Evolutionary conservation across 2,329 filamentous ascomycete species (phyloP).

Genomic region (Colletotrichum godetiae): DNA sequence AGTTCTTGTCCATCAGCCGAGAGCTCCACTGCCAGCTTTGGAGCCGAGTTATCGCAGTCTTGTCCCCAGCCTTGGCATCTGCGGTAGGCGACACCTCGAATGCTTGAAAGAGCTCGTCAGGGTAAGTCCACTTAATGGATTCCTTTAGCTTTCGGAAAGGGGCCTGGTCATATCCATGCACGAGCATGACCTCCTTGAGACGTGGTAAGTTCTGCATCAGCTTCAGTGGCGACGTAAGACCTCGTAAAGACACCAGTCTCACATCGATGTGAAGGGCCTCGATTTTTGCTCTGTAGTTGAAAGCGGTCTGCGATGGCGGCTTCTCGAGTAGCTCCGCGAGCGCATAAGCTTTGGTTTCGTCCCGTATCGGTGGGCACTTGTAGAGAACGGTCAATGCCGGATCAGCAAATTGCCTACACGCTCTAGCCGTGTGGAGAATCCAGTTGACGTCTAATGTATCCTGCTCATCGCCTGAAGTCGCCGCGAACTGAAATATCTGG

Average conservation of each 20-base stretch:
- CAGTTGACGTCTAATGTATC: slow-evolving; percentile 61
- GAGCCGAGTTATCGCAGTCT: slow-evolving; percentile 50
- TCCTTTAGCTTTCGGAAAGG: slow-evolving; percentile 71
- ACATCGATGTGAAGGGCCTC: slow-evolving; percentile 77
- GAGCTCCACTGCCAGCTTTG: slow-evolving; percentile 72
- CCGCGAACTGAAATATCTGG: slow-evolving; percentile 76
- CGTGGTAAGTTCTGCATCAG: slow-evolving; percentile 74
- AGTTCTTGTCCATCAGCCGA: slow-evolving; percentile 53
- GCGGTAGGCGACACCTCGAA: slow-evolving; percentile 63
- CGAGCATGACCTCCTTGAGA: slow-evolving; percentile 77
- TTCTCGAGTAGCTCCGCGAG: slow-evolving; percentile 65
- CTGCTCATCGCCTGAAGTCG: slow-evolving; percentile 50
- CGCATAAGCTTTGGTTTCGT: slow-evolving; percentile 54
- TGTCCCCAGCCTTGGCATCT: slow-evolving; percentile 47
- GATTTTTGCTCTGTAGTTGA: slow-evolving; percentile 79
- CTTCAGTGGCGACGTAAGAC: slow-evolving; percentile 57
- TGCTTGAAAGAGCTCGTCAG: slow-evolving; percentile 71
- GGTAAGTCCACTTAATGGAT: slow-evolving; percentile 76
- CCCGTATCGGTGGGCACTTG: slow-evolving; percentile 72
- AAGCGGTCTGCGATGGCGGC: slow-evolving; percentile 58
- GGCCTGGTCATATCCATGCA: slow-evolving; percentile 75
- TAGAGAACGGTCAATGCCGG: slow-evolving; percentile 81
- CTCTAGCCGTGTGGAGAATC: slow-evolving; percentile 72
- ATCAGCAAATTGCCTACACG: slow-evolving; percentile 75
- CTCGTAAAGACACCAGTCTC: slow-evolving; percentile 68